phyloP scores from a whole-genome alignment of 768 basidiomycete genomes.

The Artomyces pyxidatus region DNA sequence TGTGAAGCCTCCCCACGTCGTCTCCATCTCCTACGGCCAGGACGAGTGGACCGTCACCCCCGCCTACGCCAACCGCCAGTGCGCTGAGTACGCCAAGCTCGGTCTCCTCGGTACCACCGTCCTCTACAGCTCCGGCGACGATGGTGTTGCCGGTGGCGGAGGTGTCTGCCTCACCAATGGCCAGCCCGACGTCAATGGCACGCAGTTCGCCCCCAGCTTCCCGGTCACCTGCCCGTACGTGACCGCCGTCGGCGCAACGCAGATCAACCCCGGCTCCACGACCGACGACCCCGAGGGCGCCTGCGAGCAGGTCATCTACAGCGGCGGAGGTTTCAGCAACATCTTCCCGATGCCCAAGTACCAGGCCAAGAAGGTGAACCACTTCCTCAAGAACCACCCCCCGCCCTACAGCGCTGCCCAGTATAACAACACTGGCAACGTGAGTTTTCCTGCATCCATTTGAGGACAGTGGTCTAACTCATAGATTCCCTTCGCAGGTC shows the following conservation, averaged over 20 bases:
- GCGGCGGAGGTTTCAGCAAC: constrained; percentile 35
- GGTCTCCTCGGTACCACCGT: constrained; percentile 34
- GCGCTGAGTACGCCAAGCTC: constrained; percentile 38
- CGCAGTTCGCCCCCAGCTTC: constrained; percentile 34
- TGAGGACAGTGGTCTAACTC: neutral
- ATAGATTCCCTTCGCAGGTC: constrained; percentile 2
- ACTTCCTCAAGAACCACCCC: constrained; percentile 24
- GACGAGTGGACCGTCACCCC: constrained; percentile 29
- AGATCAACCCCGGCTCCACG: constrained; percentile 25
- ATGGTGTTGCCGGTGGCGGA: constrained; percentile 32
- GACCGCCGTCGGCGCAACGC: constrained; percentile 29
- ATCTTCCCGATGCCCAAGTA: constrained; percentile 30
- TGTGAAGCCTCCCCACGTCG: constrained; percentile 26
- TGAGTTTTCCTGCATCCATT: constrained; percentile 1
- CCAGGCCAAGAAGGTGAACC: constrained; percentile 23
- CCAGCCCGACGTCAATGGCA: constrained; percentile 17
- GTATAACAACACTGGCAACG: constrained; percentile 28
- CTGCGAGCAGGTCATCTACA: constrained; percentile 29
- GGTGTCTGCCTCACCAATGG: constrained; percentile 28
- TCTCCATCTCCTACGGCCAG: constrained; percentile 34
- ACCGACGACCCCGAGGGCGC: constrained; percentile 30
- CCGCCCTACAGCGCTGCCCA: constrained; percentile 25
- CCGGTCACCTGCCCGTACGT: constrained; percentile 38
- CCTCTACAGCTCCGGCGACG: constrained; percentile 39
- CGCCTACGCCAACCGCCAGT: constrained; percentile 33